phyloP scores from a whole-genome alignment of 164 flowering plant species.

The Sextonia rubra region DNA sequence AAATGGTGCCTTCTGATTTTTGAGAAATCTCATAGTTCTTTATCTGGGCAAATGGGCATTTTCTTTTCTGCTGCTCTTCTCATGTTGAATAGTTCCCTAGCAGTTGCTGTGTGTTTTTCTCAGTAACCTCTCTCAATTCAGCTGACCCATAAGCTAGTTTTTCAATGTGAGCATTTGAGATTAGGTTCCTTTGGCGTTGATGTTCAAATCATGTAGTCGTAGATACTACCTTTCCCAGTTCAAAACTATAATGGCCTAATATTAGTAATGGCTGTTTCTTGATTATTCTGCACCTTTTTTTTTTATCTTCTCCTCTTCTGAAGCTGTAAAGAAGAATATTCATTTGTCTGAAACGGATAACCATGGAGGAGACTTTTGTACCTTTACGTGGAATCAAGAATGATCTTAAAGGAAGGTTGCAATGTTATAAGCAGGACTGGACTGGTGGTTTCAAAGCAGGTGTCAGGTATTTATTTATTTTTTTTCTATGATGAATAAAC shows the following conservation, averaged over 20 bases:
- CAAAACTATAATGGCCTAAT: background rate
- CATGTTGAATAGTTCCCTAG: background rate
- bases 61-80: background rate
- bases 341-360: background rate
- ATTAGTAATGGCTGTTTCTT: conserved; percentile 2
- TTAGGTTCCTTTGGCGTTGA: background rate
- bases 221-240: conserved; percentile 1
- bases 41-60: conserved; percentile 16
- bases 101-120: background rate
- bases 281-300: background rate
- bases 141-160: background rate
- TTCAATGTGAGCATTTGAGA: background rate
- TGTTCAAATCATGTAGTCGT: conserved; percentile 18
- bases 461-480: conserved; percentile 45
- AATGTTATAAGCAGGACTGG: conserved; percentile 99
- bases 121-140: conserved; percentile 5
- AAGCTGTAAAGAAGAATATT: conserved; percentile 4
- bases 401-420: conserved; percentile 72
- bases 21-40: conserved; percentile 12
- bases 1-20: conserved; percentile 9
- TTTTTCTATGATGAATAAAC: background rate
- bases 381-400: conserved; percentile 94
- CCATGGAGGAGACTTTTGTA: conserved; percentile 93
- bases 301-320: background rate
- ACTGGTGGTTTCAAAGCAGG: conserved; percentile 89